phyloP scores from a whole-genome alignment of 2,329 filamentous ascomycete species.

The Penicillium digitatum region DNA sequence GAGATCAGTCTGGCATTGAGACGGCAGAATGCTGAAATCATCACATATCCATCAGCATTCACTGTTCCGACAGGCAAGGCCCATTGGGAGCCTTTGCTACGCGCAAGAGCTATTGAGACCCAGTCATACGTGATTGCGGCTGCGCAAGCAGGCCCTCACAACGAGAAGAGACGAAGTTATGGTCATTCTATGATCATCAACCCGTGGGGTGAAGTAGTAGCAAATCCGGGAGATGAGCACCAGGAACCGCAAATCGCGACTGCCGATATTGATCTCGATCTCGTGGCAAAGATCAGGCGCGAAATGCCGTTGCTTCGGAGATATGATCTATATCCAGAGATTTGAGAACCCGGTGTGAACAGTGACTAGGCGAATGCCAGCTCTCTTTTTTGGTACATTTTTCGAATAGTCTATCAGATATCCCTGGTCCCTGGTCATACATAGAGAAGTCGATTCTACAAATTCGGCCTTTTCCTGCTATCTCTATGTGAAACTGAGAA shows the following conservation, averaged over 20 bases:
- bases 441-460: background rate
- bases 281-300: slow-evolving; percentile 50
- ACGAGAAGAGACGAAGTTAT: slow-evolving; percentile 73
- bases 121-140: slow-evolving; percentile 84
- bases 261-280: slow-evolving; percentile 54
- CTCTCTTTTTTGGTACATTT: too few relatives aligned
- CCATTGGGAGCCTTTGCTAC: slow-evolving; percentile 78
- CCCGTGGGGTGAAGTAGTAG: slow-evolving; percentile 76
- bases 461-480: background rate
- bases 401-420: background rate
- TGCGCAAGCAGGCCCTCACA: slow-evolving; percentile 73
- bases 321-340: slow-evolving; percentile 49
- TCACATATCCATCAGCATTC: slow-evolving; percentile 87
- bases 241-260: slow-evolving; percentile 47
- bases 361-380: background rate
- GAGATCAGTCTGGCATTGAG: slow-evolving; percentile 68
- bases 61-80: slow-evolving; percentile 78
- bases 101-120: slow-evolving; percentile 80
- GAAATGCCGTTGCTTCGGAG: slow-evolving; percentile 57
- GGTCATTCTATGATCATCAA: slow-evolving; percentile 81
- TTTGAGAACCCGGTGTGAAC: slow-evolving; percentile 14
- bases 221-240: slow-evolving; percentile 54
- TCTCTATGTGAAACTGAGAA: background rate
- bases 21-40: slow-evolving; percentile 64
- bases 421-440: background rate